Evolutionary conservation across 306 rosid genomes (phyloP), one percentile per base, ranked within the genome.

Genomic region (Canavalia gladiata): DNA sequence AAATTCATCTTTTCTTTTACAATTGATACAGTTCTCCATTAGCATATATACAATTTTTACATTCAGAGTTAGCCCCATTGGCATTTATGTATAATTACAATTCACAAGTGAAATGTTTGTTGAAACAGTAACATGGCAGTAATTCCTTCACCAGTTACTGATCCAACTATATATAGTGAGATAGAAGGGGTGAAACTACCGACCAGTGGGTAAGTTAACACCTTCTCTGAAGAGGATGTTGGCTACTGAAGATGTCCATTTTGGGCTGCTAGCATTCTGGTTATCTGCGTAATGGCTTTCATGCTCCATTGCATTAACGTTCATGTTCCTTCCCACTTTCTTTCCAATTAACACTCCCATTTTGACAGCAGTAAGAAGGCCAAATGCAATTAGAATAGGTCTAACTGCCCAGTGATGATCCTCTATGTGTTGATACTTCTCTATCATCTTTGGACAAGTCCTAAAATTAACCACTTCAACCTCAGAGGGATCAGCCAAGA

Each of bases 381-480:
- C 92, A 11, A 95, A 73, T 58, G 92, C 94, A 79, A 90, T 84
- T 67, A 93, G 72, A 87, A 87, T 79, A 71, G 99, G 99, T 56
- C 96, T 90, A 47, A 95, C 90, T 9, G 93, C 88, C 99, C 97
- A 91, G 60, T 93, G 98, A 79, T 91, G 90, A 89, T 95, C 94
- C 90, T 95, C 99, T 1, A 95, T 78, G 78, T 95, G 99, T 80
- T 93, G 95, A 88, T 89, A 95, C 86, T 95, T 95, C 68, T 87
- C 92, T 65, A 91, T 82, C 77, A 93, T 37, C 47, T 92, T 91
- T 0, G 93, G 87, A 77, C 97, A 91, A 11, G 91, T 82, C 66
- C 59, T 75, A 45, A 95, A 91, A 55, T 86, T 80, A 65, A 93
- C 91, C 28, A 79, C 85, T 88, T 91, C 96, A 51, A 95, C 94